Percentiles rank a stretch among this genome's conserved stretches.
Evolutionary conservation across 768 basidiomycete genomes (phyloP).

Genomic region (Tricholoma matsutake): DNA sequence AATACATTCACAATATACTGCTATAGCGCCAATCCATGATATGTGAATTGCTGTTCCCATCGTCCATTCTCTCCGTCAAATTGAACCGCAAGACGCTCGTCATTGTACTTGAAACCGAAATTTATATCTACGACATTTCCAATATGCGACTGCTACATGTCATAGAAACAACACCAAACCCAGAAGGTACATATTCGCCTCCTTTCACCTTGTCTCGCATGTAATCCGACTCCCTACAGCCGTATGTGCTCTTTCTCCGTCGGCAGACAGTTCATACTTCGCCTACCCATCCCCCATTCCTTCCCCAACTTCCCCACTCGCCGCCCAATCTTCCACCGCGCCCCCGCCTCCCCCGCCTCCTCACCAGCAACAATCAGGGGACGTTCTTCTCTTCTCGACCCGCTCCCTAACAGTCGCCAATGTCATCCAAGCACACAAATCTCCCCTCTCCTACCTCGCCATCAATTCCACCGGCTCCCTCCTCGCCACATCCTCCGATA

Average conservation of each 20-base stretch:
- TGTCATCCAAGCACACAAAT: conserved; percentile 95
- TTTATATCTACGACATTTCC: conserved; percentile 98
- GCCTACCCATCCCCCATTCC: conserved; percentile 96
- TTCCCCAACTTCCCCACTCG: conserved; percentile 63
- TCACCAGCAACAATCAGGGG: conserved; percentile 53
- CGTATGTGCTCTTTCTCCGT: conserved; percentile 92
- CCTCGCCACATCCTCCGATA: conserved; percentile 90
- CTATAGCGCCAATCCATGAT: conserved; percentile 93
- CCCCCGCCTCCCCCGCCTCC: conserved; percentile 32
- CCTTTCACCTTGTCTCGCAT: background rate
- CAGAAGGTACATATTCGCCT: conserved; percentile 62
- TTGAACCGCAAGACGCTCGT: conserved; percentile 96
- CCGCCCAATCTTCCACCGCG: conserved; percentile 36
- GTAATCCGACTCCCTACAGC: conserved; percentile 44
- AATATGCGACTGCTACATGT: conserved; percentile 98
- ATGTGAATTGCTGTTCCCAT: conserved; percentile 96
- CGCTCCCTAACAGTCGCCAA: conserved; percentile 89
- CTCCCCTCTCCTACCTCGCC: conserved; percentile 83
- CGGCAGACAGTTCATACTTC: conserved; percentile 89
- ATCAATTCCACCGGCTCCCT: conserved; percentile 86
- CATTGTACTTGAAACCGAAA: conserved; percentile 94
- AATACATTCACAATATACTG: background rate
- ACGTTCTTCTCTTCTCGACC: conserved; percentile 94
- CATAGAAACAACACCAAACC: conserved; percentile 94
- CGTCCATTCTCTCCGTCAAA: conserved; percentile 95